A percentile compares a stretch with the other conserved stretches of the same genome.
phyloP scores from a whole-genome alignment of 768 basidiomycete genomes.

The Rhodosporidiobolus sp. region DNA sequence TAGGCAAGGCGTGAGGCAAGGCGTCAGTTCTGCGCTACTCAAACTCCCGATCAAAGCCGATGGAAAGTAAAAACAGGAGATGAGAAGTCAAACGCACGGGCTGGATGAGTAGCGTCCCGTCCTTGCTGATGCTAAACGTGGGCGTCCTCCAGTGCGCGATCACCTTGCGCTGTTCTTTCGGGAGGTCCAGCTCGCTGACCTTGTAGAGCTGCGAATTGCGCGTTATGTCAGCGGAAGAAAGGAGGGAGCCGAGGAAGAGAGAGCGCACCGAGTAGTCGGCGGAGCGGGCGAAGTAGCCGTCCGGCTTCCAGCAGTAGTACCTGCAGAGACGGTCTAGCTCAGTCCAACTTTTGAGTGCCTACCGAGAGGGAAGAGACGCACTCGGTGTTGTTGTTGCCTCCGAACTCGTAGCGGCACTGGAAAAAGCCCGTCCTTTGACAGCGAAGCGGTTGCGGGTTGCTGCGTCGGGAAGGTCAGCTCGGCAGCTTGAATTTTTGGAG shows the following conservation, averaged over 20 bases:
- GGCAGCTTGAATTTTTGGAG: neutral
- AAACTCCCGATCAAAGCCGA: neutral
- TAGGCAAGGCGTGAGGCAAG: no score
- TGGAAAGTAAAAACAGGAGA: neutral
- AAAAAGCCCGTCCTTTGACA: neutral
- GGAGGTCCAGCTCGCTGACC: neutral
- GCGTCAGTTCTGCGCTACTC: neutral
- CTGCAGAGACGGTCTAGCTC: no score
- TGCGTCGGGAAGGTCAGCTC: neutral
- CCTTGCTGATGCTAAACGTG: neutral
- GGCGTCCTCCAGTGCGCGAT: conserved; percentile 9
- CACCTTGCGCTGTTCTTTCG: neutral
- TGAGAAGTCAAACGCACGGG: neutral
- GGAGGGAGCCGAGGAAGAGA: no score
- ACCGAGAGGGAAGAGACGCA: neutral
- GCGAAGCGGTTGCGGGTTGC: neutral
- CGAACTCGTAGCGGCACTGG: neutral
- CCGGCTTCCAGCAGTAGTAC: neutral
- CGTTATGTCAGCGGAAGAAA: neutral
- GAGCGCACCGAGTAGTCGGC: neutral
- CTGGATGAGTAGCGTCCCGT: neutral
- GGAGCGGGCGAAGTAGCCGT: neutral
- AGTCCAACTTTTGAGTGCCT: no score
- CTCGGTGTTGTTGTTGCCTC: neutral
- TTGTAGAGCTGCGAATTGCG: neutral